phyloP scores from a whole-genome alignment of 179 eudicot species.

The Nepenthes alata region DNA sequence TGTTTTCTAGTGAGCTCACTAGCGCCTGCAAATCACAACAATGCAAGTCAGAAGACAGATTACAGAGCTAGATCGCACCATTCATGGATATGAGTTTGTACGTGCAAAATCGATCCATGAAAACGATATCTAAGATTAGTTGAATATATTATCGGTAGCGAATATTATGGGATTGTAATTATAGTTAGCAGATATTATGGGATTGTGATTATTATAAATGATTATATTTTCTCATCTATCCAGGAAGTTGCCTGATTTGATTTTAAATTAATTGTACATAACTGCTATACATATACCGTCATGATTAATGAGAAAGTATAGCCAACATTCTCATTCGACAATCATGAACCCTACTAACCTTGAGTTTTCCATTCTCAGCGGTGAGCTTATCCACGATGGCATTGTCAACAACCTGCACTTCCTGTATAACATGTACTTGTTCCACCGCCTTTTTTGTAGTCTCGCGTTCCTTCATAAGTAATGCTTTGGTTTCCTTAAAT shows the following conservation, averaged over 20 bases:
- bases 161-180: too few species aligned
- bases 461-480: constrained; percentile 64
- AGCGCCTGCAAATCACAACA: constrained; percentile 26
- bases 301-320: neutral
- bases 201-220: too few species aligned
- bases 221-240: too few species aligned
- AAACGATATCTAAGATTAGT: too few species aligned
- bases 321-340: neutral
- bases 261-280: too few species aligned
- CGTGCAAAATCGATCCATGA: too few species aligned
- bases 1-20: constrained; percentile 56
- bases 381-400: constrained; percentile 39
- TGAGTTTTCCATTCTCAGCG: constrained; percentile 66
- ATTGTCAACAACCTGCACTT: constrained; percentile 69
- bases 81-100: too few species aligned
- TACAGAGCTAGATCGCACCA: too few species aligned
- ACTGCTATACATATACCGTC: too few species aligned
- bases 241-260: too few species aligned
- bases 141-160: too few species aligned
- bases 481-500: constrained; percentile 61
- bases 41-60: neutral
- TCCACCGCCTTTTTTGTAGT: constrained; percentile 51
- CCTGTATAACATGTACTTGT: constrained; percentile 58
- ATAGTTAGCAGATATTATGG: too few species aligned
- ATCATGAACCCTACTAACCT: constrained; percentile 59